Evolutionary conservation across 2,329 filamentous ascomycete species (phyloP).

Genomic region (Sporothrix schenckii): DNA sequence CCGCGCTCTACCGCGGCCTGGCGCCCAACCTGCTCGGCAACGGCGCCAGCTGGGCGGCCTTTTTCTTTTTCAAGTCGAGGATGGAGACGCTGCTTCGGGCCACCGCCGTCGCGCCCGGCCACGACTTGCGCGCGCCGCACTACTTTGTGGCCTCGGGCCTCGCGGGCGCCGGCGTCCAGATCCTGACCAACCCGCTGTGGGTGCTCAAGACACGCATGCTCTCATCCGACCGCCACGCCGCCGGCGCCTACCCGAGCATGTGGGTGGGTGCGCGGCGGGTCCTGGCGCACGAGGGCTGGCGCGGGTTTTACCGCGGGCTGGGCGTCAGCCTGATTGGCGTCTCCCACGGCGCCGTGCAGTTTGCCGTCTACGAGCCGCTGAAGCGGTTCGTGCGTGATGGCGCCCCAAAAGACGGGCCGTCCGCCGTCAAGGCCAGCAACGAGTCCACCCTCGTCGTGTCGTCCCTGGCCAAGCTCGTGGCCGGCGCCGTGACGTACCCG

Average conservation of each 20-base stretch:
- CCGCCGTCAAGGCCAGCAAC: constrained; percentile 58
- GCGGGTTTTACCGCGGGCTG: constrained; percentile 86
- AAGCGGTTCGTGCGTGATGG: constrained; percentile 46
- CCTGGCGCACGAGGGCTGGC: constrained; percentile 68
- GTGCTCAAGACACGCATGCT: constrained; percentile 98
- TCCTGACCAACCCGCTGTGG: constrained; percentile 94
- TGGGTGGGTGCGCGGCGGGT: constrained; percentile 69
- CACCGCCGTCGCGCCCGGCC: constrained; percentile 39
- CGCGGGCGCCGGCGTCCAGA: constrained; percentile 72
- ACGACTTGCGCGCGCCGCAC: constrained; percentile 62
- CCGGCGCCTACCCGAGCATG: constrained; percentile 82
- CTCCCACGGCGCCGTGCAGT: constrained; percentile 90
- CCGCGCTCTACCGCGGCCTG: constrained; percentile 83
- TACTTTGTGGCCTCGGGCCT: constrained; percentile 79
- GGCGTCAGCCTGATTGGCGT: constrained; percentile 83
- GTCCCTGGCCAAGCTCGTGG: constrained; percentile 80
- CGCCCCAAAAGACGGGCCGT: constrained; percentile 28
- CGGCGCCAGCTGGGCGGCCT: constrained; percentile 84
- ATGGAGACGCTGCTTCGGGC: constrained; percentile 52
- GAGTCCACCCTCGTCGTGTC: constrained; percentile 80
- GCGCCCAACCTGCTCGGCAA: constrained; percentile 91
- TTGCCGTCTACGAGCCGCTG: constrained; percentile 84
- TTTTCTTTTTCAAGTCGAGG: constrained; percentile 76
- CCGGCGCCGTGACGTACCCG: constrained; percentile 88
- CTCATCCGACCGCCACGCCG: constrained; percentile 72